These are phyloP conservation scores for Blastocystis sp. DNA, from an alignment of 352 stramenopile genomes.

Conservation along the genomic window DNA sequence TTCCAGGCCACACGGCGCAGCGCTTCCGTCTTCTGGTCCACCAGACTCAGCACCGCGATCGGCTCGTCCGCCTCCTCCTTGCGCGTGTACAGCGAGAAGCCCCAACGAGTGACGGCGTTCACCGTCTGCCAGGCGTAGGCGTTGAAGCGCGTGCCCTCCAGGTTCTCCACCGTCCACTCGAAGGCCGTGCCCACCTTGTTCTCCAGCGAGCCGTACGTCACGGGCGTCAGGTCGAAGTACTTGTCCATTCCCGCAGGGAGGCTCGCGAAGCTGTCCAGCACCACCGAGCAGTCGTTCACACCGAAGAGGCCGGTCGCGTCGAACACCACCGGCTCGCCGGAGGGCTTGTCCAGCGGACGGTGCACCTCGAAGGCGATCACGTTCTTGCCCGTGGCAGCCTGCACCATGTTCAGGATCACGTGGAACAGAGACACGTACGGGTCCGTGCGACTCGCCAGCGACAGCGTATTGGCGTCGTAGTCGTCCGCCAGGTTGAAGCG, in stretches of 20 bases:
- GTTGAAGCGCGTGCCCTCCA: conserved; percentile 44
- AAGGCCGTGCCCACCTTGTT: not conserved
- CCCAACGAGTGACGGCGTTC: not conserved
- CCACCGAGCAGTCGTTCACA: not conserved
- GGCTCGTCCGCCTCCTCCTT: conserved; percentile 17
- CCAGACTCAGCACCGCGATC: not conserved
- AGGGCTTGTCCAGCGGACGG: not conserved
- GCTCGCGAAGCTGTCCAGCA: not conserved
- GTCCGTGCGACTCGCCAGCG: not conserved
- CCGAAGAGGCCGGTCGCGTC: not conserved
- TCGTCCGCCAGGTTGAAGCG: conserved; percentile 27
- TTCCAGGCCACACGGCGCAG: not conserved
- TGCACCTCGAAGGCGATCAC: not conserved
- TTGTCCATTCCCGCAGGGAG: not conserved
- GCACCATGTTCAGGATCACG: not conserved
- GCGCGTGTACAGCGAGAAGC: conserved; percentile 29
- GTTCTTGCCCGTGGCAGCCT: not conserved
- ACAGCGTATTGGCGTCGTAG: not conserved
- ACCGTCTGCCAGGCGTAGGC: conserved; percentile 19
- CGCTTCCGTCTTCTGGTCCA: not conserved
- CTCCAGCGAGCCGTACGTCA: conserved; percentile 16
- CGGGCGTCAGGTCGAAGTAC: conserved; percentile 33
- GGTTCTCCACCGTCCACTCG: conserved; percentile 56
- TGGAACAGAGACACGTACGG: not conserved
- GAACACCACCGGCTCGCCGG: not conserved